Base-by-base conservation (phyloP, 257 asterid genomes). In the Plantago ovata region DNA sequence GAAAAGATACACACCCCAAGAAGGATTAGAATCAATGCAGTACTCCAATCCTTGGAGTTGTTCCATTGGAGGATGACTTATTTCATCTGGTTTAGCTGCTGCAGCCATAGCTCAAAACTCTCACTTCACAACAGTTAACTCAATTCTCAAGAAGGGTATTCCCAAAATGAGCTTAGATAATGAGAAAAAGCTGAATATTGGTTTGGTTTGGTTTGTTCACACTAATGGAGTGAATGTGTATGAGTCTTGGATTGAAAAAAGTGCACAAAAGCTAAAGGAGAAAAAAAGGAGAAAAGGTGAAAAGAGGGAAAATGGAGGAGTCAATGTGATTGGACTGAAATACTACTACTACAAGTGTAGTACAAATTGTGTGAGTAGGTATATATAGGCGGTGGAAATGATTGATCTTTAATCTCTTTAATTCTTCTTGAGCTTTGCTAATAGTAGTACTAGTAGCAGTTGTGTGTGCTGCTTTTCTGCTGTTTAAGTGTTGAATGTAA, bases 1-100 rank as follows among this genome's bases (percentile, higher is more conserved):
- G 12, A 32, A 32, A 41, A 22, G 38, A 65, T 39, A 45, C 79
- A 57, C 76, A 92, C 97, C 94, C 97, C 97, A 92, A 38, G 97
- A 82, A 69, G 98, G 98, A 76, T 92, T 92, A 46, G 98, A 92
- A 72, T 92, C 95, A 64, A 92, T 92, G 77, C 98, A 92, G 43
- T 92, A 92, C 79, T 92, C 98, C 67, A 92, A 81, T 32, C 98
- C 98, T 46, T 92, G 98, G 65, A 92, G 91, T 64, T 92, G 98
- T 66, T 88, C 98, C 97, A 86, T 70, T 7, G 97, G 95, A 19
- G 84, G 97, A 65, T 92, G 97, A 62, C 87, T 88, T 24, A 92
- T 86, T 74, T 92, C 98, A 76, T 92, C 98, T 69, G 84, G 87
- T 72, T 92, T 92, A 28, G 83, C 80, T 61, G 83, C 87, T 56